Evolutionary conservation across 2,329 filamentous ascomycete species (phyloP).

Genomic region (Cercospora canescens): DNA sequence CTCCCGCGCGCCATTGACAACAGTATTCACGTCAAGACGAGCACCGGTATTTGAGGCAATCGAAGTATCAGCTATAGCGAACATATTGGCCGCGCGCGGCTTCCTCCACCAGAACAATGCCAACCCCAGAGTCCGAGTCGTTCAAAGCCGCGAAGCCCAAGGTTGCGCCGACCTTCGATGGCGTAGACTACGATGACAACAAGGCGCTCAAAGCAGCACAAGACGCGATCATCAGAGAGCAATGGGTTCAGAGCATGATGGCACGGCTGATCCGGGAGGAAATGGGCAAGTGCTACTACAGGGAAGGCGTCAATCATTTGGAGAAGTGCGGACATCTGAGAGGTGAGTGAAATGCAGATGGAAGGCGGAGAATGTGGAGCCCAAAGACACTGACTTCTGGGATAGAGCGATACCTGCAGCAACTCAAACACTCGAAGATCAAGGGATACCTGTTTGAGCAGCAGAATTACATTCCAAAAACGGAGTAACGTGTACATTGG

Average conservation of each 20-base stretch:
- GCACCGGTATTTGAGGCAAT: not conserved
- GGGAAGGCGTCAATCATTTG: conserved; percentile 82
- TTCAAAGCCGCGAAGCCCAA: conserved; percentile 84
- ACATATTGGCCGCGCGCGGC: not conserved
- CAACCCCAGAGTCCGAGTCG: conserved; percentile 76
- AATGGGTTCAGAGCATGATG: conserved; percentile 92
- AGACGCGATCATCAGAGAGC: conserved; percentile 78
- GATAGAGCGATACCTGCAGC: conserved; percentile 74
- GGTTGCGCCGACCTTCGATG: conserved; percentile 80
- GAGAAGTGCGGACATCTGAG: conserved; percentile 81
- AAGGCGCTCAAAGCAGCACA: conserved; percentile 78
- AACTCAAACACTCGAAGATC: conserved; percentile 74
- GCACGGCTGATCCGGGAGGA: conserved; percentile 78
- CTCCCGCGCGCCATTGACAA: conserved; percentile 8
- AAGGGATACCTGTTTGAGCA: conserved; percentile 79
- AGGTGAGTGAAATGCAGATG: conserved; percentile 58
- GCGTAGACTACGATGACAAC: conserved; percentile 83
- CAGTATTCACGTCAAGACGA: not conserved
- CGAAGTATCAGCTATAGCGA: not conserved
- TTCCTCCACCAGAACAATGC: conserved; percentile 54
- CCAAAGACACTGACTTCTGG: conserved; percentile 1
- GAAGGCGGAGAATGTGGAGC: not conserved
- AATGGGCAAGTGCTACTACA: conserved; percentile 81
- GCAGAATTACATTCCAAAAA: conserved; percentile 62
- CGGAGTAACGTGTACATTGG: conserved; percentile 14